A percentile compares a stretch with the other conserved stretches of the same genome.
phyloP scores from a whole-genome alignment of 768 basidiomycete genomes.

The Amanita pallidorosea region DNA sequence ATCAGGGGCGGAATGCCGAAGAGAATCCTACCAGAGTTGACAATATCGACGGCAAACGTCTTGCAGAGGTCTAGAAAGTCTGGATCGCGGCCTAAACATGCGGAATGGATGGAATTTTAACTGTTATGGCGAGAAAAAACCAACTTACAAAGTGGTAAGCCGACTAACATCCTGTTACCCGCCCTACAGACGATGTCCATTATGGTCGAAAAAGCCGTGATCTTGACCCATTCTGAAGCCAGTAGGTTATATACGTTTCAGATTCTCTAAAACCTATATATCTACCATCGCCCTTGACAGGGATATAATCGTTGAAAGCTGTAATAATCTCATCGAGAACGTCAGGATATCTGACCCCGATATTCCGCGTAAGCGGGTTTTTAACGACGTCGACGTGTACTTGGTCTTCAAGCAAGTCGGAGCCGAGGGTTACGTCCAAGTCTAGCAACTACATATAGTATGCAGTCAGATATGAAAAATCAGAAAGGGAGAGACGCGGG shows the following conservation, averaged over 20 bases:
- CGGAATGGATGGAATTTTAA: background rate
- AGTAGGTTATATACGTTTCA: background rate
- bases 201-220: slow-evolving; percentile 8
- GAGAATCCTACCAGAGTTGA: slow-evolving; percentile 12
- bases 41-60: slow-evolving; percentile 9
- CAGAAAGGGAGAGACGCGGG: too few species aligned
- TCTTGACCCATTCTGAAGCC: slow-evolving; percentile 9
- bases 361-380: slow-evolving; percentile 16
- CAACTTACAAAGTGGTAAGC: slow-evolving; percentile 15
- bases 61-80: slow-evolving; percentile 10
- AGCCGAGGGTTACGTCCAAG: slow-evolving; percentile 23
- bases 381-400: slow-evolving; percentile 16
- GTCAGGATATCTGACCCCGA: slow-evolving; percentile 13
- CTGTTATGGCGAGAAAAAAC: background rate
- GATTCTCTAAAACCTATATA: too few species aligned
- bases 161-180: slow-evolving; percentile 15
- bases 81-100: slow-evolving; percentile 12
- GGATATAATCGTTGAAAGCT: slow-evolving; percentile 13
- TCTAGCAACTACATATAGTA: slow-evolving; percentile 16
- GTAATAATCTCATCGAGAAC: slow-evolving; percentile 15
- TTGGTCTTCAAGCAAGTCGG: slow-evolving; percentile 13
- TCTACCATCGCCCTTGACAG: background rate
- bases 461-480: background rate
- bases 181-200: slow-evolving; percentile 14
- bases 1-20: slow-evolving; percentile 14